Evolutionary conservation across 805 yeast species (phyloP).

Genomic region (Helenozyma baotianmanensis): DNA sequence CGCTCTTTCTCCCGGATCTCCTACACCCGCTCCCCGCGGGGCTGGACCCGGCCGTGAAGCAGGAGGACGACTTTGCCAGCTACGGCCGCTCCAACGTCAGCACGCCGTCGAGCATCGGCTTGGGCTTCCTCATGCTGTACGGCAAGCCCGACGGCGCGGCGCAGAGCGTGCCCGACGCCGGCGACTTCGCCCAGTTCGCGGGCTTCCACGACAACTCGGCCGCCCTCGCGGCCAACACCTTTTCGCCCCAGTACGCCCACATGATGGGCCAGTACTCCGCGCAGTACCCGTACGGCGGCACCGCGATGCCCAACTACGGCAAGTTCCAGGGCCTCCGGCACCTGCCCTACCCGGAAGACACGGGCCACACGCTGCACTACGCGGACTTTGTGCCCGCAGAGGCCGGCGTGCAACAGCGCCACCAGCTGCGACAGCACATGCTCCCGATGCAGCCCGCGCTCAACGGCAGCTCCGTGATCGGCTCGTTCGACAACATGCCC

Average conservation of each 20-base stretch:
- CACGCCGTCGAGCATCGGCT: neutral
- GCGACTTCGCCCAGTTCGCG: too few species aligned
- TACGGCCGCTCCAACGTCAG: too few species aligned
- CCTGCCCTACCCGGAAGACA: conserved; percentile 7
- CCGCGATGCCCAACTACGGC: conserved; percentile 1
- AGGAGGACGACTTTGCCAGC: neutral
- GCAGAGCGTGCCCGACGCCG: too few species aligned
- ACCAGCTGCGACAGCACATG: conserved; percentile 22
- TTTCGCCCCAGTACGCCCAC: neutral
- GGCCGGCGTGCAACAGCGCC: conserved; percentile 32
- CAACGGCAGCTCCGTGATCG: neutral
- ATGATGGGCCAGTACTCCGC: too few species aligned
- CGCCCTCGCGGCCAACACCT: too few species aligned
- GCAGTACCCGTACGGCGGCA: neutral
- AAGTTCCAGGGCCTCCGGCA: conserved; percentile 2
- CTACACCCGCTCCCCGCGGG: conserved; percentile 18
- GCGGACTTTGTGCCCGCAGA: conserved; percentile 24
- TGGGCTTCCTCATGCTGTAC: neutral
- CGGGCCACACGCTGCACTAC: conserved; percentile 24
- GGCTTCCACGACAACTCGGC: too few species aligned
- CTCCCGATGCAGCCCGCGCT: conserved; percentile 4
- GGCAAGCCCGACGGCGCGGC: neutral
- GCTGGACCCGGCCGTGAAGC: neutral
- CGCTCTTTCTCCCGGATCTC: conserved; percentile 38
- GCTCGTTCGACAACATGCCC: neutral